Evolutionary conservation across 2,329 filamentous ascomycete genomes (phyloP), one percentile per base, ranked within the genome.

Genomic region (Aureobasidium sp.): DNA sequence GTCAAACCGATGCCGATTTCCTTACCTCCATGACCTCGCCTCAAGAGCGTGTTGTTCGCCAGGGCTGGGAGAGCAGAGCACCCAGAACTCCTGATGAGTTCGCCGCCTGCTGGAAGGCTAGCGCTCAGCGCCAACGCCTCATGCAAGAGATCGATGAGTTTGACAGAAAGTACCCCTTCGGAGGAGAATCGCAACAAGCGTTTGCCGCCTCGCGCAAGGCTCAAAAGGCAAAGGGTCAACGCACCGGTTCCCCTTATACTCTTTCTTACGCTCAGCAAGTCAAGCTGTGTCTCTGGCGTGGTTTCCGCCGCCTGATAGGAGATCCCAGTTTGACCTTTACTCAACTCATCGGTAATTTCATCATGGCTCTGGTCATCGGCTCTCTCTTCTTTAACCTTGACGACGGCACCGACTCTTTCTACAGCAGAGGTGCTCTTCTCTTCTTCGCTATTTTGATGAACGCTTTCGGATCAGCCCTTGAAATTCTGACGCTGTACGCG

Each of bases 381-480:
- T 88, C 86, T 65, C 86, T 96, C 66, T 96, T 94, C 75, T 96
- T 83, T 79, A 88, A 95, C 72, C 75, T 95, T 41, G 72, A 82
- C 32, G 69, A 79, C 0, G 80, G 78, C n/a, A 88, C 89, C 0
- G 70, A 74, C 21, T 90, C 86, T 69, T 95, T 96, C 79, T 95
- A 86, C 77, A 82, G 84, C 68, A 85, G 91, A 64, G 89, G 88
- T 66, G 86, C 89, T 48, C 80, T 96, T 29, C 79, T 96, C 58
- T 96, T 96, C 83, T 94, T 96, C 71, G 89, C 90, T 67, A 86
- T 91, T 69, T 79, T 96, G 63, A 86, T 94, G 78, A 95, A 94
- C 73, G 90, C 90, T 50, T 94, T 95, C 69, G 82, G 86, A 64
- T 88, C 85, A 71, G 88, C 88, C 61, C 81, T 94, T 42, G 90